Percentiles rank a stretch among this genome's conserved stretches.
Evolutionary conservation across 2,329 filamentous ascomycete genomes (phyloP).

Genomic region (Stemphylium beticola): DNA sequence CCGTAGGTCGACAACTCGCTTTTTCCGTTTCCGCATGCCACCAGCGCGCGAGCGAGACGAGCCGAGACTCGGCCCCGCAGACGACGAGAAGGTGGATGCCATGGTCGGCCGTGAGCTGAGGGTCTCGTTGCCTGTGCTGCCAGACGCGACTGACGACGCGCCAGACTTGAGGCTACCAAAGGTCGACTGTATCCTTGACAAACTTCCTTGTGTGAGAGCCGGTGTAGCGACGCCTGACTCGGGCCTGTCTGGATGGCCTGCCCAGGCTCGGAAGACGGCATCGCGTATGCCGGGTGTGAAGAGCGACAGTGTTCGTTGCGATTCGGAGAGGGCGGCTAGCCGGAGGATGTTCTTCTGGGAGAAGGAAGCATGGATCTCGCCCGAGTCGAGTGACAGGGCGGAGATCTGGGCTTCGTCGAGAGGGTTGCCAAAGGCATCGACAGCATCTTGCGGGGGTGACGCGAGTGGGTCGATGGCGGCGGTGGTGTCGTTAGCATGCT

Average conservation of each 20-base stretch:
- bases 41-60: slow-evolving; percentile 66
- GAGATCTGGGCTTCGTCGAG: slow-evolving; percentile 78
- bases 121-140: slow-evolving; percentile 56
- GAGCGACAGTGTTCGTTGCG: slow-evolving; percentile 86
- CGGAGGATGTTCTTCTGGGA: slow-evolving; percentile 92
- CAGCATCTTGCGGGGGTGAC: slow-evolving; percentile 79
- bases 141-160: slow-evolving; percentile 44
- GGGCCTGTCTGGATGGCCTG: slow-evolving; percentile 73
- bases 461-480: slow-evolving; percentile 78
- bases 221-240: slow-evolving; percentile 59
- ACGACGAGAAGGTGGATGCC: slow-evolving; percentile 63
- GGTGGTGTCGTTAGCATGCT: slow-evolving; percentile 58
- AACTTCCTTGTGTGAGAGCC: slow-evolving; percentile 50
- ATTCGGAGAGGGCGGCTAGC: slow-evolving; percentile 81
- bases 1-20: slow-evolving; percentile 80
- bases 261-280: slow-evolving; percentile 91
- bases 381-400: slow-evolving; percentile 76
- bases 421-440: slow-evolving; percentile 79
- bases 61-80: slow-evolving; percentile 68
- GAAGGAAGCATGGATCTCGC: slow-evolving; percentile 87
- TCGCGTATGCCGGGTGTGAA: slow-evolving; percentile 92
- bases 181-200: slow-evolving; percentile 56
- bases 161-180: slow-evolving; percentile 56
- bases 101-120: slow-evolving; percentile 71
- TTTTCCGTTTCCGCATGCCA: slow-evolving; percentile 78